Conservation (phyloP, 2,329 filamentous ascomycete genomes). For the Neocucurbitaria cava region DNA sequence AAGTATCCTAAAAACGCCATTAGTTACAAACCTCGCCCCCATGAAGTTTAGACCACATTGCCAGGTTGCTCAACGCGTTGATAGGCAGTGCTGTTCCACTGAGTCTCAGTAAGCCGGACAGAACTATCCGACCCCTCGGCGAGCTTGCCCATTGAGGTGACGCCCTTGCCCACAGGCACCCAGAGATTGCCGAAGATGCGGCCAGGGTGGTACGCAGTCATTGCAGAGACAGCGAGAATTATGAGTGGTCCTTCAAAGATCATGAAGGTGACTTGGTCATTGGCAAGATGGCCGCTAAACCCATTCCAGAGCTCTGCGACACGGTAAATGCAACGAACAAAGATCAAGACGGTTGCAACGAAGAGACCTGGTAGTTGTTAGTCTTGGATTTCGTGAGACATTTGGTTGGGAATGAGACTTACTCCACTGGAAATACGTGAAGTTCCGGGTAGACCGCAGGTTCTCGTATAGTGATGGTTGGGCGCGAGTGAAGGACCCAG, state of each 20-base stretch:
- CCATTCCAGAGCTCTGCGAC: conserved; percentile 56
- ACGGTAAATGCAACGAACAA: conserved; percentile 56
- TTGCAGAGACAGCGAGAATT: conserved; percentile 50
- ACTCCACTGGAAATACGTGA: conserved; percentile 34
- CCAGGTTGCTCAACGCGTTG: conserved; percentile 12
- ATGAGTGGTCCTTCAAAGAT: conserved; percentile 61
- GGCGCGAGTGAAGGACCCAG: conserved; percentile 21
- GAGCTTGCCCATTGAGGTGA: conserved; percentile 18
- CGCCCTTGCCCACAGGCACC: conserved; percentile 32
- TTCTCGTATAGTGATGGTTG: conserved; percentile 30
- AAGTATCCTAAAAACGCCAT: neutral
- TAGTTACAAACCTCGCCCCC: neutral
- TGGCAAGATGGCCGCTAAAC: conserved; percentile 53
- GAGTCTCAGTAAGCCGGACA: conserved; percentile 11
- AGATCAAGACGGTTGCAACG: conserved; percentile 53
- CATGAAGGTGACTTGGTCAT: conserved; percentile 57
- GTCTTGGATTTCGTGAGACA: neutral
- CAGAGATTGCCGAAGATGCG: conserved; percentile 34
- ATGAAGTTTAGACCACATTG: neutral
- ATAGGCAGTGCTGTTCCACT: conserved; percentile 22
- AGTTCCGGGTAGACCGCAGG: conserved; percentile 20
- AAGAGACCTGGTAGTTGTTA: conserved; percentile 37
- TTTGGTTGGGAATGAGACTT: conserved; percentile 3
- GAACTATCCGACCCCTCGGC: conserved; percentile 11
- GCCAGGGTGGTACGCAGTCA: conserved; percentile 56